Evolutionary conservation across 1,139 yeast species (phyloP).

Genomic region (Pichia inconspicua): DNA sequence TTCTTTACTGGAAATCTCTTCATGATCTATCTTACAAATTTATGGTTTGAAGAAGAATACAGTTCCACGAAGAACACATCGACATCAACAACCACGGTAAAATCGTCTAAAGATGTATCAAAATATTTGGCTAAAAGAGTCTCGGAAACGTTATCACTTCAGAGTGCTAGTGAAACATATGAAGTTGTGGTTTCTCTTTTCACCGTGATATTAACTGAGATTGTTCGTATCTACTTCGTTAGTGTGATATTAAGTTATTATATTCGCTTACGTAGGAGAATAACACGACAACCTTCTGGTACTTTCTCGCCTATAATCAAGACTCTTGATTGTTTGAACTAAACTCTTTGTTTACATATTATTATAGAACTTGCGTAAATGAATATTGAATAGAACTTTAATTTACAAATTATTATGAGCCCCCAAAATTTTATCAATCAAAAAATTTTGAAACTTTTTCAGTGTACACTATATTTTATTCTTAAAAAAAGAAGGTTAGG

Average conservation of each 20-base stretch:
- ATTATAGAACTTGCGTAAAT: too few species aligned
- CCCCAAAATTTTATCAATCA: neutral
- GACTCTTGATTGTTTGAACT: constrained; percentile 6
- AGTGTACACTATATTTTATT: too few species aligned
- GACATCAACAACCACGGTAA: neutral
- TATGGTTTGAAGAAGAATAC: constrained; percentile 51
- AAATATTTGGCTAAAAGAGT: constrained; percentile 11
- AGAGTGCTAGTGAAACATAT: constrained; percentile 39
- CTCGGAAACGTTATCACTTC: constrained; percentile 17
- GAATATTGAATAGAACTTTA: too few species aligned
- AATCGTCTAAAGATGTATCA: neutral
- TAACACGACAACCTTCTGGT: constrained; percentile 9
- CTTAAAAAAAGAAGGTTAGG: too few species aligned
- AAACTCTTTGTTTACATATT: neutral
- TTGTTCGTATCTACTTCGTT: constrained; percentile 56
- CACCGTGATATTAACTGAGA: constrained; percentile 44
- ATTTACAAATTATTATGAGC: neutral
- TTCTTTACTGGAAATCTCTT: constrained; percentile 59
- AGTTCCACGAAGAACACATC: constrained; percentile 1
- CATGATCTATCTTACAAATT: constrained; percentile 63
- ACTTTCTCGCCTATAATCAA: constrained; percentile 5
- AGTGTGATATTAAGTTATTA: constrained; percentile 39
- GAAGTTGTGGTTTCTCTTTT: constrained; percentile 61
- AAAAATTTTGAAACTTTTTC: neutral
- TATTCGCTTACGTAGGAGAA: constrained; percentile 10